phyloP scores from a whole-genome alignment of 495 filamentous ascomycete genomes.

The Pseudoneurospora amorphoporcata region DNA sequence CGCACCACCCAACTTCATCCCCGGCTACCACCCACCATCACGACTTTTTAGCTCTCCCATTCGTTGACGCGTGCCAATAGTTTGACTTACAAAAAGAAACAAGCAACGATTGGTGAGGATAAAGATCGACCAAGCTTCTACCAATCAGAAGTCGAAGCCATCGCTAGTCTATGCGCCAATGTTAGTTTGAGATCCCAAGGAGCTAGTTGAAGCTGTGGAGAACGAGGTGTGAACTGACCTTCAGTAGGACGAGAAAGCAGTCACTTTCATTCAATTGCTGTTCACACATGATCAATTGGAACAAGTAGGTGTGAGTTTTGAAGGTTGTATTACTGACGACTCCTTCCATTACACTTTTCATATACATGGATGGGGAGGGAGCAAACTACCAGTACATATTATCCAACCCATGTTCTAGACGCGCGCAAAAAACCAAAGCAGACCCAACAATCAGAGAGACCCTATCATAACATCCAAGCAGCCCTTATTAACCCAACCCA shows the following conservation, averaged over 20 bases:
- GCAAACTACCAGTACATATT: conserved; percentile 8
- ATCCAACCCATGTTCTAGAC: conserved; percentile 1
- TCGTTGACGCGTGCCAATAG: background rate
- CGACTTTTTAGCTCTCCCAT: background rate
- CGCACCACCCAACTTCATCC: background rate
- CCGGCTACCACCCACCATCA: background rate
- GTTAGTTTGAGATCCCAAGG: background rate
- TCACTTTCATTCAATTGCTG: background rate
- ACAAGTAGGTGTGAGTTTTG: background rate
- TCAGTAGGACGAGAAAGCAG: background rate
- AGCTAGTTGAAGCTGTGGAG: background rate
- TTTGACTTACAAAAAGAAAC: background rate
- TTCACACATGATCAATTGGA: background rate
- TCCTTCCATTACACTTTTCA: conserved; percentile 28
- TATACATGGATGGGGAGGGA: conserved; percentile 17
- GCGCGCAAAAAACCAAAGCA: background rate
- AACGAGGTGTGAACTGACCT: background rate
- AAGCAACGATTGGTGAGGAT: background rate
- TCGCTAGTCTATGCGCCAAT: background rate
- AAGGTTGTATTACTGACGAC: conserved; percentile 5
- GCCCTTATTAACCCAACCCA: background rate
- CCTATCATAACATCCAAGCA: background rate
- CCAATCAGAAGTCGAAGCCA: background rate
- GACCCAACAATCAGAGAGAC: background rate
- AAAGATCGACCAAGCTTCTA: background rate